Evolutionary conservation across 2,329 filamentous ascomycete genomes (phyloP).

Genomic region (Botrytis cinerea): DNA sequence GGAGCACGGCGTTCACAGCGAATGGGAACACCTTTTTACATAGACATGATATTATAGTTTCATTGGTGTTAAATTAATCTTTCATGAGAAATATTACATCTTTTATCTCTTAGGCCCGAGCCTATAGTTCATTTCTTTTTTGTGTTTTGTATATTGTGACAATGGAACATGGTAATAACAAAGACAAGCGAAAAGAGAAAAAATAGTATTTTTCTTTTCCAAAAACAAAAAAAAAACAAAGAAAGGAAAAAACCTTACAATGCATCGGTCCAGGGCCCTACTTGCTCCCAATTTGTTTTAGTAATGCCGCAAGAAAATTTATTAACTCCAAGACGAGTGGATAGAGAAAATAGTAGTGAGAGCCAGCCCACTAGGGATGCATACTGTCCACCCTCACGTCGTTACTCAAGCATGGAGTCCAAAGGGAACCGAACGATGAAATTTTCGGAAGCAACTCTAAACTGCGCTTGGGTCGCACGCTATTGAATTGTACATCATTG

Average conservation of each 20-base stretch:
- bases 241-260: neutral
- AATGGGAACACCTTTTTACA: neutral
- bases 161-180: no score
- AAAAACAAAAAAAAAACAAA: no score
- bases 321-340: neutral
- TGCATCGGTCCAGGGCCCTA: neutral
- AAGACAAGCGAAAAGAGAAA: neutral
- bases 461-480: neutral
- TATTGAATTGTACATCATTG: slow-evolving; percentile 8
- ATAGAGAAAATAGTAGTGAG: neutral
- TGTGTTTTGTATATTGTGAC: neutral
- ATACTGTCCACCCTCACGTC: neutral
- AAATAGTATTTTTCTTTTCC: no score
- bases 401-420: neutral
- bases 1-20: slow-evolving; percentile 6
- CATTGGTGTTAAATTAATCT: neutral
- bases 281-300: neutral
- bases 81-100: neutral
- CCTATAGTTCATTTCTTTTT: neutral
- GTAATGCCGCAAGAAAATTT: neutral
- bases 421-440: neutral
- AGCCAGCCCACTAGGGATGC: neutral
- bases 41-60: slow-evolving; percentile 1
- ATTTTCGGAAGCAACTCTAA: neutral
- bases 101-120: neutral